Evolutionary conservation across 345 rosid species (phyloP).

Genomic region (Cardamine resedifolia): DNA sequence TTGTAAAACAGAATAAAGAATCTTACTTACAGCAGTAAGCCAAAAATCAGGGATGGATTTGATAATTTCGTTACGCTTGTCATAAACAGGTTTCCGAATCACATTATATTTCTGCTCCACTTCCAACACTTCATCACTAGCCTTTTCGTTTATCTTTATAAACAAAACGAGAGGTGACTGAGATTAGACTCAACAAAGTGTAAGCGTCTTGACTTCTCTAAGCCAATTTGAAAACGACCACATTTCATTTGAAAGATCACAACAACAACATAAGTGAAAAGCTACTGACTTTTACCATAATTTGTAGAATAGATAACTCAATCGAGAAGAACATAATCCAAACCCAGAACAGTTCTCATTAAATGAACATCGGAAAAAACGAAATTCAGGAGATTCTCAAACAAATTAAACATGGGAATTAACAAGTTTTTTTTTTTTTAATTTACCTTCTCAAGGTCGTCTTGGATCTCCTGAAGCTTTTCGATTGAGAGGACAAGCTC

Average conservation of each 20-base stretch:
- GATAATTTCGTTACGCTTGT: conserved; percentile 73
- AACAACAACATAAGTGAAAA: not conserved
- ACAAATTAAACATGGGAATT: not conserved
- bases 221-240: conserved; percentile 7
- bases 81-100: conserved; percentile 83
- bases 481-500: conserved; percentile 87
- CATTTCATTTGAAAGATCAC: conserved; percentile 2
- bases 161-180: not conserved
- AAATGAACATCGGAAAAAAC: conserved; percentile 45
- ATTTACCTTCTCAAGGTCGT: conserved; percentile 84
- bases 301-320: conserved; percentile 31
- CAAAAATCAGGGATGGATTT: conserved; percentile 88
- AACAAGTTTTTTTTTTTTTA: not conserved
- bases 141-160: conserved; percentile 90
- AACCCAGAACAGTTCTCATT: conserved; percentile 37
- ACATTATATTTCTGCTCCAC: conserved; percentile 88
- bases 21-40: conserved; percentile 80
- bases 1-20: conserved; percentile 10
- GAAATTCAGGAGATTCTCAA: conserved; percentile 47
- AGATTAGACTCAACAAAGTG: not conserved
- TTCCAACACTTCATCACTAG: conserved; percentile 86
- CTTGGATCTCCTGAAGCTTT: conserved; percentile 95
- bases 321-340: conserved; percentile 55
- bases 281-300: conserved; percentile 1
- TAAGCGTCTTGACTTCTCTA: not conserved